Percentiles rank a stretch among this genome's conserved stretches.
These are phyloP conservation scores for Solanum ossicruentum DNA, from an alignment of 257 asterid species.

Conservation along the genomic window DNA sequence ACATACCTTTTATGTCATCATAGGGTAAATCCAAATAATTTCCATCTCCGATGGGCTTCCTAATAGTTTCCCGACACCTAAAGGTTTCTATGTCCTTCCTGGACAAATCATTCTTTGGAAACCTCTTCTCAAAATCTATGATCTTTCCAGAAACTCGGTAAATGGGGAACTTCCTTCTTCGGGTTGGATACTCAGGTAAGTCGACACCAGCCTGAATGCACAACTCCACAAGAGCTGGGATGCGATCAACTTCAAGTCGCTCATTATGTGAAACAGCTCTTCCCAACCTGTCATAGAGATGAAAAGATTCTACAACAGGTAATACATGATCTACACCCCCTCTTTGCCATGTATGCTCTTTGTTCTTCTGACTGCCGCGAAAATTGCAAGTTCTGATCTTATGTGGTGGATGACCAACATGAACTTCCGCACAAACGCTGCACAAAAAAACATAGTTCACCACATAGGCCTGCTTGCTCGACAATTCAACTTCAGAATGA, in stretches of 20 bases:
- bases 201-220: constrained; percentile 81
- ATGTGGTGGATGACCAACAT: constrained; percentile 58
- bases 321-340: constrained; percentile 42
- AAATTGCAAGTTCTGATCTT: constrained; percentile 49
- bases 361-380: constrained; percentile 32
- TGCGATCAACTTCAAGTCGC: constrained; percentile 51
- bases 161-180: constrained; percentile 44
- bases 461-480: background rate
- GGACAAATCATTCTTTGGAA: constrained; percentile 30
- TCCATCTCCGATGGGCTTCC: constrained; percentile 1
- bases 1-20: constrained; percentile 33
- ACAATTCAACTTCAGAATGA: background rate
- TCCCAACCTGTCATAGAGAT: constrained; percentile 61
- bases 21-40: constrained; percentile 8
- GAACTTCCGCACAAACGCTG: constrained; percentile 59
- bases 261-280: constrained; percentile 66
- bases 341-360: constrained; percentile 51
- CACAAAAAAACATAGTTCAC: constrained; percentile 3
- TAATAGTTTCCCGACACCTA: constrained; percentile 33
- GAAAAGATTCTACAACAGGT: constrained; percentile 50
- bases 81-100: constrained; percentile 12
- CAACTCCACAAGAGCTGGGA: constrained; percentile 59
- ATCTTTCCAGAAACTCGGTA: constrained; percentile 56
- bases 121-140: constrained; percentile 61
- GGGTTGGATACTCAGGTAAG: constrained; percentile 46